Evolutionary conservation across 78 protist genomes (phyloP), one percentile per base, ranked within the genome.

Genomic region (Protostelium mycophagum): DNA sequence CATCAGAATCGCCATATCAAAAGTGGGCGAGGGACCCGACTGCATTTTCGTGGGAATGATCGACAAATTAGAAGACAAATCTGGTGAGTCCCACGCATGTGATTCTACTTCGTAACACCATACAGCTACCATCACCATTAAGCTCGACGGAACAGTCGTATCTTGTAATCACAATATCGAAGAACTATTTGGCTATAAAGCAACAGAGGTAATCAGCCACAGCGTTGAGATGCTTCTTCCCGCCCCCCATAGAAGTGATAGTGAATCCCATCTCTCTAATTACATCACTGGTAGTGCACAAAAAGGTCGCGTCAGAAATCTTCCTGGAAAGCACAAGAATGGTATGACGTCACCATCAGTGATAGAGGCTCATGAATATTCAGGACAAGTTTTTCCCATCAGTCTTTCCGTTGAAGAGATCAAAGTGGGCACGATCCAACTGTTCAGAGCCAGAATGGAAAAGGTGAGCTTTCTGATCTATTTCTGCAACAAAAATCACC

Each of bases 41-140:
- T 35, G 88, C n/a, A 90, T 90, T 88, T 90, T 90, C 38, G 87
- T 90, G 35, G 92, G 92, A 23, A 86, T 88, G 35, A 90, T 90
- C 73, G 73, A 51, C 16, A 51, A 51, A 16, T 51, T 51, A 16
- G 73, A 51, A 16, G 73, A 51, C 16, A 51, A 51, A 51, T 51
- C 73, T 25, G 73, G 73, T 51, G 16, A 51, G 73, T 51, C 73
- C 5, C 73, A 5, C 16, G 73, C 73, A 51, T 5, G 16, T 5
- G 73, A 51, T 16, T 25, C 73, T 25, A 51, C 5, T 16, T 51
- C 73, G 16, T 25, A 5, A 25, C 31, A 5, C 31, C 5, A 5
- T 25, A 51, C 16, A 51, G 73, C 73, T 16, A 51, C 73, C 73
- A 51, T 51, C 16, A 51, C 73, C 73, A 51, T 51, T 16, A 51